These are phyloP conservation scores for Fraxinus latifolia DNA, from an alignment of 305 asterid species.

Conservation along the genomic window DNA sequence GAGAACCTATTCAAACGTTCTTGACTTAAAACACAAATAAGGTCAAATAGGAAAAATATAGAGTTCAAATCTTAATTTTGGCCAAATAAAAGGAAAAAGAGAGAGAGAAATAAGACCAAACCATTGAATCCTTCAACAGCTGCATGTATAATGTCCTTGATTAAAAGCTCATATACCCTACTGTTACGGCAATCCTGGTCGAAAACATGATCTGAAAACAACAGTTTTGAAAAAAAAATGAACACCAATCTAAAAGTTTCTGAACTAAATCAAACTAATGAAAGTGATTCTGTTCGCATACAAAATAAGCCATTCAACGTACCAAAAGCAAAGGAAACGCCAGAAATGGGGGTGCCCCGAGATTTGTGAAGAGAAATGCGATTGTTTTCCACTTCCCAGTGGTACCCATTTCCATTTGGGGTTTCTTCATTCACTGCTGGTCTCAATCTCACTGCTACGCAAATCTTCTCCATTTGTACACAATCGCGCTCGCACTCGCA, in stretches of 20 bases:
- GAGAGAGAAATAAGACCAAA: constrained; percentile 16
- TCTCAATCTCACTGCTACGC: constrained; percentile 88
- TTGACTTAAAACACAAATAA: not conserved
- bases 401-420: constrained; percentile 39
- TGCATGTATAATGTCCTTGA: constrained; percentile 65
- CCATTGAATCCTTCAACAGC: constrained; percentile 91
- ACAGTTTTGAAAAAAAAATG: not conserved
- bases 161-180: constrained; percentile 68
- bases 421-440: constrained; percentile 56
- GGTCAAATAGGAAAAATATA: not conserved
- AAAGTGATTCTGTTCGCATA: not conserved
- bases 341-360: constrained; percentile 73
- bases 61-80: not conserved
- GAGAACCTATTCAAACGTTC: not conserved
- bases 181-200: constrained; percentile 72
- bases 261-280: not conserved
- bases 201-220: constrained; percentile 71
- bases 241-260: not conserved
- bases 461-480: constrained; percentile 74
- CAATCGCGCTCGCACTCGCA: constrained; percentile 13
- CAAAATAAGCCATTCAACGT: not conserved
- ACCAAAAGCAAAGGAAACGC: constrained; percentile 83
- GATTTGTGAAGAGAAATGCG: constrained; percentile 76
- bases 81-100: not conserved
- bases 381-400: constrained; percentile 78